Evolutionary conservation across 2,329 filamentous ascomycete species (phyloP).

Genomic region (Epichloe baconii): DNA sequence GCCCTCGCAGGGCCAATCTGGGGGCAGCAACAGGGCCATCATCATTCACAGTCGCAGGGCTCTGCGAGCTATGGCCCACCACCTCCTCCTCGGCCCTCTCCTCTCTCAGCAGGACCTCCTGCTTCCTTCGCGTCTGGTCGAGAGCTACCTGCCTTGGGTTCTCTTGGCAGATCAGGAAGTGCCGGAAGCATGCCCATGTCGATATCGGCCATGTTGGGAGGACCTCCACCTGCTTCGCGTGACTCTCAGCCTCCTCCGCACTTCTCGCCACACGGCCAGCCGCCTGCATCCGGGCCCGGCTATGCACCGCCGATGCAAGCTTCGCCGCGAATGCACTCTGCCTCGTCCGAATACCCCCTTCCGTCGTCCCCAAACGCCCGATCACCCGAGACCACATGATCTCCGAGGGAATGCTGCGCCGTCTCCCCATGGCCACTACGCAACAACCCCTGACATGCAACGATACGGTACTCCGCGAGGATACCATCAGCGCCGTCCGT

Average conservation of each 20-base stretch:
- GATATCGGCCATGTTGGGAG: conserved; percentile 47
- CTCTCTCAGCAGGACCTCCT: conserved; percentile 29
- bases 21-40: conserved; percentile 14
- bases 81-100: conserved; percentile 31
- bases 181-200: conserved; percentile 44
- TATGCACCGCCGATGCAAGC: conserved; percentile 38
- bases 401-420: conserved; percentile 30
- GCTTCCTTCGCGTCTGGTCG: conserved; percentile 35
- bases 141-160: conserved; percentile 37
- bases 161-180: conserved; percentile 32
- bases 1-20: conserved; percentile 20
- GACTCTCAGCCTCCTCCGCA: conserved; percentile 27
- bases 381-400: conserved; percentile 45
- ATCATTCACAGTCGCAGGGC: conserved; percentile 20
- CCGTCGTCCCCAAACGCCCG: conserved; percentile 60
- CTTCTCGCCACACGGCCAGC: conserved; percentile 29
- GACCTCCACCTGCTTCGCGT: conserved; percentile 30
- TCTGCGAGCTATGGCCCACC: conserved; percentile 30
- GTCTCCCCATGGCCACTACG: conserved; percentile 37
- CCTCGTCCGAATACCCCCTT: conserved; percentile 48
- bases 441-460: conserved; percentile 46
- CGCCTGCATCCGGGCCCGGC: conserved; percentile 27
- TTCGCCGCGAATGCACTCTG: conserved; percentile 41
- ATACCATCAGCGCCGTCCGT: conserved; percentile 38
- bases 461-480: conserved; percentile 47